phyloP scores from a whole-genome alignment of 495 filamentous ascomycete genomes.

The Extremus antarcticus region DNA sequence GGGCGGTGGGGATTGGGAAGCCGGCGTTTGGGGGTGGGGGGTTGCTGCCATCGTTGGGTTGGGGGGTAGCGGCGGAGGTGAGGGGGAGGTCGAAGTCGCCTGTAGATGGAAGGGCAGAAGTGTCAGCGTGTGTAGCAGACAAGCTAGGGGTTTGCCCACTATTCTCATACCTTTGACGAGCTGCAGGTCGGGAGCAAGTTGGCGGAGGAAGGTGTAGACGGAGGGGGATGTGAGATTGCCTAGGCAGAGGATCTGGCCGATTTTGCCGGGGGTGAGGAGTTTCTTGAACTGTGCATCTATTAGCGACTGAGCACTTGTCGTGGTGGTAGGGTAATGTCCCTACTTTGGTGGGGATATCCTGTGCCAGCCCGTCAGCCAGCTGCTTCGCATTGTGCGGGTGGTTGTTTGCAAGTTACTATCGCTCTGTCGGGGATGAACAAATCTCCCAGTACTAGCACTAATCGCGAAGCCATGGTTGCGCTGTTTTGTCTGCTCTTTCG shows the following conservation, averaged over 20 bases:
- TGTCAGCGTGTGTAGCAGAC: no score
- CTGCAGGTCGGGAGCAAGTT: conserved; percentile 85
- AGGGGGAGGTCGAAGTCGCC: conserved; percentile 69
- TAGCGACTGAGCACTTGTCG: neutral
- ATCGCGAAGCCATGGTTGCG: conserved; percentile 56
- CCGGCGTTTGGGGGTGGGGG: conserved; percentile 40
- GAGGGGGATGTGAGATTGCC: conserved; percentile 92
- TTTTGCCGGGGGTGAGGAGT: conserved; percentile 94
- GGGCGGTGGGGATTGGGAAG: conserved; percentile 84
- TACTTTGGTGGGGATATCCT: conserved; percentile 91
- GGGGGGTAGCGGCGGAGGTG: conserved; percentile 1
- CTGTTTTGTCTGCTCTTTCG: no score
- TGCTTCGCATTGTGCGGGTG: neutral
- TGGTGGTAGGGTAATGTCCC: conserved; percentile 8
- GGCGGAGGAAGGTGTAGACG: conserved; percentile 89
- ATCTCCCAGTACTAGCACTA: conserved; percentile 89
- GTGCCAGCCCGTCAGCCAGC: conserved; percentile 23
- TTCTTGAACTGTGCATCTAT: conserved; percentile 71
- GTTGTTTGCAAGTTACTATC: conserved; percentile 40
- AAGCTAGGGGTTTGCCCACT: no score
- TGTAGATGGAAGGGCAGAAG: no score
- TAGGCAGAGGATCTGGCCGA: conserved; percentile 91
- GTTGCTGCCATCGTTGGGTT: neutral
- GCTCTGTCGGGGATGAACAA: conserved; percentile 96
- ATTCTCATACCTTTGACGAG: conserved; percentile 92